Percentiles rank a stretch among this genome's conserved stretches.
Conservation (phyloP, 1,284 basidiomycete genomes). For the Ganoderma sinense region DNA sequence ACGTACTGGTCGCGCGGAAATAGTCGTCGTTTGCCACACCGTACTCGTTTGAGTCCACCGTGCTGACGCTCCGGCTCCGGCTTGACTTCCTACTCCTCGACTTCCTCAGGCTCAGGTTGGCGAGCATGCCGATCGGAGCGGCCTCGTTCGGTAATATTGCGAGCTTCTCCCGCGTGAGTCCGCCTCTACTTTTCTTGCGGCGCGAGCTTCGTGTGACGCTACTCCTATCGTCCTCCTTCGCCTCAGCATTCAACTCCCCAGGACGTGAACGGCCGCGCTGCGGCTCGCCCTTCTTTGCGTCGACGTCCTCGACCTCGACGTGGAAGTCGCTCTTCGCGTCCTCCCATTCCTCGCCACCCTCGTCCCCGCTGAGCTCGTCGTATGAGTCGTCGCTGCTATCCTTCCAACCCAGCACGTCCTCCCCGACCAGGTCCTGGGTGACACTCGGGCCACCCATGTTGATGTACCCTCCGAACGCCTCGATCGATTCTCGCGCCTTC, state of each 20-base stretch:
- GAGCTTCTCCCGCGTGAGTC: conserved; percentile 43
- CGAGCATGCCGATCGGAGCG: conserved; percentile 76
- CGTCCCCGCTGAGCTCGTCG: conserved; percentile 20
- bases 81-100: conserved; percentile 44
- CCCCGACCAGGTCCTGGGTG: conserved; percentile 57
- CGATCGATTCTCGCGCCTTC: conserved; percentile 70
- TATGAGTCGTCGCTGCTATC: conserved; percentile 28
- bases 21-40: conserved; percentile 72
- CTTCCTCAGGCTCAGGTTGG: conserved; percentile 61
- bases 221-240: conserved; percentile 23
- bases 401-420: conserved; percentile 37
- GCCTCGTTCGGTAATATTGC: conserved; percentile 66
- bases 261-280: conserved; percentile 23
- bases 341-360: conserved; percentile 26
- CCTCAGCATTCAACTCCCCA: conserved; percentile 3
- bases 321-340: conserved; percentile 26
- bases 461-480: conserved; percentile 71
- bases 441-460: conserved; percentile 62
- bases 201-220: conserved; percentile 24
- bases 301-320: conserved; percentile 32
- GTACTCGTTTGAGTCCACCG: conserved; percentile 54
- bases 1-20: conserved; percentile 65
- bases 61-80: conserved; percentile 47
- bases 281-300: conserved; percentile 15
- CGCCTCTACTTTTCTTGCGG: conserved; percentile 34